Evolutionary conservation across 139 green algal species (phyloP).

Genomic region (Diplosphaera chodatii): DNA sequence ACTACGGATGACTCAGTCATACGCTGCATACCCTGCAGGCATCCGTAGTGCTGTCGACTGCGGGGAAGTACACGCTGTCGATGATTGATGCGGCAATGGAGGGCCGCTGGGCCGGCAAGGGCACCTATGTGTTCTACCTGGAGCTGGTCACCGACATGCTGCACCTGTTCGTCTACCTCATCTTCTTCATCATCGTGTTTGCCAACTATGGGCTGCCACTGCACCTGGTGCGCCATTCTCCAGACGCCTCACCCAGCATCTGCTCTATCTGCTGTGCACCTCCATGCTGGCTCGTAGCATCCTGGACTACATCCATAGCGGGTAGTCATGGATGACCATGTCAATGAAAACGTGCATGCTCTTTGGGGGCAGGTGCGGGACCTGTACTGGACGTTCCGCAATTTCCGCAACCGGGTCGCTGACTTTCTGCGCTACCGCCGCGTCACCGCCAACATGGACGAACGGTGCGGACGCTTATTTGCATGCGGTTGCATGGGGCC

Average conservation of each 20-base stretch:
- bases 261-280: too few relatives aligned
- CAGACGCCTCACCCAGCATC: too few relatives aligned
- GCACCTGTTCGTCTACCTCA: conserved; percentile 92
- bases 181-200: conserved; percentile 97
- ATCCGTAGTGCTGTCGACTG: conserved; percentile 54
- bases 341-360: too few relatives aligned
- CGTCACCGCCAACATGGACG: conserved; percentile 86
- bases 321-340: too few relatives aligned
- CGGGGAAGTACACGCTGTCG: conserved; percentile 83
- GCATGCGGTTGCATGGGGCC: too few relatives aligned
- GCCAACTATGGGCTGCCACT: conserved; percentile 92
- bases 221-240: conserved; percentile 67
- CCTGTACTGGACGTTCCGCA: conserved; percentile 93
- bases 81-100: conserved; percentile 72
- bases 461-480: conserved; percentile 29
- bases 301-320: too few relatives aligned
- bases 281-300: too few relatives aligned
- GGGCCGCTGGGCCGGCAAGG: conserved; percentile 87
- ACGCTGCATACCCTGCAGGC: conserved; percentile 28
- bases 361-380: conserved; percentile 83
- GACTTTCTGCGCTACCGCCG: conserved; percentile 91
- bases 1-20: too few relatives aligned
- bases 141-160: conserved; percentile 94
- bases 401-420: conserved; percentile 80
- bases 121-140: conserved; percentile 92